Conservation (phyloP, 805 yeast genomes). For the Zygoascus tannicola region DNA sequence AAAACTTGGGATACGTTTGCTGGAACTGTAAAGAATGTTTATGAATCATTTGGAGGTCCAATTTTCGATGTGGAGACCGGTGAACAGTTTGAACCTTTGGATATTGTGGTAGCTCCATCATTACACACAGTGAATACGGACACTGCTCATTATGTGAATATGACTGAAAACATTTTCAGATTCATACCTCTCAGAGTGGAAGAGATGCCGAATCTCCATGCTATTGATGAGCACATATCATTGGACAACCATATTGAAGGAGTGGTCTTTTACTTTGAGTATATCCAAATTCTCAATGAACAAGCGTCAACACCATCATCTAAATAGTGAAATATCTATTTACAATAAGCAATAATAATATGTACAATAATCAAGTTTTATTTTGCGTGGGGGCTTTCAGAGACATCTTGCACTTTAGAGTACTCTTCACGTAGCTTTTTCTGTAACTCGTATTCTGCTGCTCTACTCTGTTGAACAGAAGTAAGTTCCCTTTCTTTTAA, state of each 20-base stretch:
- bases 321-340: not conserved
- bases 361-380: not conserved
- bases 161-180: slow-evolving; percentile 54
- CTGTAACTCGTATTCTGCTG: slow-evolving; percentile 19
- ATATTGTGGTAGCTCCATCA: slow-evolving; percentile 45
- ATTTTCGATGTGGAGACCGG: slow-evolving; percentile 16
- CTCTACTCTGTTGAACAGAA: slow-evolving; percentile 13
- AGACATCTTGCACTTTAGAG: slow-evolving; percentile 16
- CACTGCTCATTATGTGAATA: slow-evolving; percentile 54
- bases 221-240: slow-evolving; percentile 52
- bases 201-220: slow-evolving; percentile 36
- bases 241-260: slow-evolving; percentile 45
- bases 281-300: slow-evolving; percentile 12
- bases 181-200: slow-evolving; percentile 27
- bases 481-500: slow-evolving; percentile 13
- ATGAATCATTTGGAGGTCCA: slow-evolving; percentile 40
- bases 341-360: not conserved
- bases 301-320: not conserved
- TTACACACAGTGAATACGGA: slow-evolving; percentile 66
- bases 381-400: slow-evolving; percentile 3
- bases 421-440: slow-evolving; percentile 16
- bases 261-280: slow-evolving; percentile 27
- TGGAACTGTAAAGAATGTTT: slow-evolving; percentile 54
- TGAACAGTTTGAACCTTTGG: slow-evolving; percentile 24
- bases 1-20: slow-evolving; percentile 46